Evolutionary conservation across 176 grass and related monocot genomes (phyloP).

Genomic region (Musa acuminata): DNA sequence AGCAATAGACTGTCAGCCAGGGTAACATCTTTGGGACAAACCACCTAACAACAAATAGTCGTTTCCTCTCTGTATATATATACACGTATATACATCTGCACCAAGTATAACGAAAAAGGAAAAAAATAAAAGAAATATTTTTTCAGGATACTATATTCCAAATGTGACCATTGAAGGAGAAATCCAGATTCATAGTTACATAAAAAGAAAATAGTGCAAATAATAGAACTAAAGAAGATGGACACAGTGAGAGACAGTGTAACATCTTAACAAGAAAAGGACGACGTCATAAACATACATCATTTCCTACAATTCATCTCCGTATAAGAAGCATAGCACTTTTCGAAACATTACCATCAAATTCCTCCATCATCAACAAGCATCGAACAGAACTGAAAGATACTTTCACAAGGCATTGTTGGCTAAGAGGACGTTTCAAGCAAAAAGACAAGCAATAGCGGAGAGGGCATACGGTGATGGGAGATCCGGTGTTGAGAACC

Average conservation of each 20-base stretch:
- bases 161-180: too few species aligned
- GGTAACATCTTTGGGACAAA: too few species aligned
- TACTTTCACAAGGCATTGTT: background rate
- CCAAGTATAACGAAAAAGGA: too few species aligned
- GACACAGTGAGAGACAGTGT: background rate
- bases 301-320: background rate
- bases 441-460: background rate
- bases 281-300: background rate
- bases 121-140: background rate
- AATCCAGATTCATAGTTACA: too few species aligned
- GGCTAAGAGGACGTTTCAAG: background rate
- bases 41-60: too few species aligned
- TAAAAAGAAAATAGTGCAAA: too few species aligned
- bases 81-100: too few species aligned
- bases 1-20: too few species aligned
- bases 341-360: too few species aligned
- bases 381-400: background rate
- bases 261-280: background rate
- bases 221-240: background rate
- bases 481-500: constrained; percentile 94
- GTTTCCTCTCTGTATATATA: too few species aligned
- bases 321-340: background rate
- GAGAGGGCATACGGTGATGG: constrained; percentile 59
- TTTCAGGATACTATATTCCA: background rate
- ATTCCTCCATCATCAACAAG: background rate